These are phyloP conservation scores for Fusarium nisikadoi DNA, from an alignment of 2,329 filamentous ascomycete species.

Conservation along the genomic window DNA sequence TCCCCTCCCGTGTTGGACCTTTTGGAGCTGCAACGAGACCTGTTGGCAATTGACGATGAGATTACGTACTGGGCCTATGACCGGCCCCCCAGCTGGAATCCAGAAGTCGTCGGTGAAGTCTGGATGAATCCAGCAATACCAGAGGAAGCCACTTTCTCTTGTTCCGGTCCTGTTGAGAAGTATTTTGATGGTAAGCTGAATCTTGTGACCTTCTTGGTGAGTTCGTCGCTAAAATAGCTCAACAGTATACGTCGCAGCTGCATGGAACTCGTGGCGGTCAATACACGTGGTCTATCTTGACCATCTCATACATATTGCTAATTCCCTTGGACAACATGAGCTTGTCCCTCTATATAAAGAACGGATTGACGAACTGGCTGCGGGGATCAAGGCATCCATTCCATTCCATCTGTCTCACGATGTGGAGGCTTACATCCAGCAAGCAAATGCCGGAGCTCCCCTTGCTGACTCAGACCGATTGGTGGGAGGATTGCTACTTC, in stretches of 20 bases:
- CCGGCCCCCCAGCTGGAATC: background rate
- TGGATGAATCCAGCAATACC: background rate
- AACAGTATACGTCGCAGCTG: constrained; percentile 5
- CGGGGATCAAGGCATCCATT: background rate
- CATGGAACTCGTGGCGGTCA: constrained; percentile 20
- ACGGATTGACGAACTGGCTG: background rate
- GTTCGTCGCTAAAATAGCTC: background rate
- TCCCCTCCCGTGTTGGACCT: background rate
- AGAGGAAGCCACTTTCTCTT: background rate
- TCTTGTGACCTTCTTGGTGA: accelerated
- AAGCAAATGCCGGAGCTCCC: background rate
- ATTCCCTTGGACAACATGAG: background rate
- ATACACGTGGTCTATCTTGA: constrained; percentile 8
- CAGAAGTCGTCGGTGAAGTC: constrained; percentile 4
- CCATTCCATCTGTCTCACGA: constrained; percentile 4
- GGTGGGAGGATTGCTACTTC: background rate
- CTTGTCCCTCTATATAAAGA: background rate
- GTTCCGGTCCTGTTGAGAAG: background rate
- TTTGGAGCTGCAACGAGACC: background rate
- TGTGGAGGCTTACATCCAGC: background rate
- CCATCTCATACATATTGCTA: constrained; percentile 2
- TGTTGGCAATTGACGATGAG: background rate
- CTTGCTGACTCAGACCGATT: background rate
- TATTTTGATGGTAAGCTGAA: constrained; percentile 5
- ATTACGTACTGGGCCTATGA: constrained; percentile 2